These are phyloP conservation scores for Nymphaea colorata DNA, from an alignment of 164 flowering plant genomes.

Conservation along the genomic window DNA sequence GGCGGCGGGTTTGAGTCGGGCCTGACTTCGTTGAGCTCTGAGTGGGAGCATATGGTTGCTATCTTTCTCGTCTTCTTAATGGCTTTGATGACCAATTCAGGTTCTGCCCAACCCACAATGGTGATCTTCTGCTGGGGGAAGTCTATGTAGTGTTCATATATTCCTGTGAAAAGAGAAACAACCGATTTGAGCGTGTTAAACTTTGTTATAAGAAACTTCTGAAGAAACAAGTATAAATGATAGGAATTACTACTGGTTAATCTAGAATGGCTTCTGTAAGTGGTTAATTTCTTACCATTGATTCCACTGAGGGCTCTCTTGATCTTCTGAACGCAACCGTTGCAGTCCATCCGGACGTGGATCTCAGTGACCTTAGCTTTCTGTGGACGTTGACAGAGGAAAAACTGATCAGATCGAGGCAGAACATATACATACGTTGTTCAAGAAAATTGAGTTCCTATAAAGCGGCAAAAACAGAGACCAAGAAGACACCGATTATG, in stretches of 20 bases:
- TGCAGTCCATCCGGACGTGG: constrained; percentile 86
- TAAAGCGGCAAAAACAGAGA: no score
- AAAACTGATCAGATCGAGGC: background rate
- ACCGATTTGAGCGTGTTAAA: no score
- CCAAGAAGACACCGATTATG: no score
- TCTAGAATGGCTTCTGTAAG: no score
- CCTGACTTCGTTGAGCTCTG: constrained; percentile 16
- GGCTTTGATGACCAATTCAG: constrained; percentile 67
- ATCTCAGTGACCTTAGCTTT: constrained; percentile 72
- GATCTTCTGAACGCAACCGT: constrained; percentile 94
- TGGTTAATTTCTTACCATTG: constrained; percentile 24
- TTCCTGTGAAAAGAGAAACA: constrained; percentile 33
- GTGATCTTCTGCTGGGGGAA: constrained; percentile 70
- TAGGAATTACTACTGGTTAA: no score
- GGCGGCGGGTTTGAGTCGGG: constrained; percentile 32
- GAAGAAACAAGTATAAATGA: no score
- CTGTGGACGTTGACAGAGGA: constrained; percentile 19
- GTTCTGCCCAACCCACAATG: constrained; percentile 79
- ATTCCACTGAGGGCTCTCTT: constrained; percentile 76
- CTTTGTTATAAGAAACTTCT: no score
- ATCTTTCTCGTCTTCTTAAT: constrained; percentile 71
- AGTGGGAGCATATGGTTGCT: constrained; percentile 64
- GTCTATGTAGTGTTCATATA: constrained; percentile 55
- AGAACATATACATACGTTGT: no score
- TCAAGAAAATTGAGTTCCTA: no score